A percentile compares a stretch with the other conserved stretches of the same genome.
Evolutionary conservation across 1,139 yeast species (phyloP).

Genomic region (Pichia sp.): DNA sequence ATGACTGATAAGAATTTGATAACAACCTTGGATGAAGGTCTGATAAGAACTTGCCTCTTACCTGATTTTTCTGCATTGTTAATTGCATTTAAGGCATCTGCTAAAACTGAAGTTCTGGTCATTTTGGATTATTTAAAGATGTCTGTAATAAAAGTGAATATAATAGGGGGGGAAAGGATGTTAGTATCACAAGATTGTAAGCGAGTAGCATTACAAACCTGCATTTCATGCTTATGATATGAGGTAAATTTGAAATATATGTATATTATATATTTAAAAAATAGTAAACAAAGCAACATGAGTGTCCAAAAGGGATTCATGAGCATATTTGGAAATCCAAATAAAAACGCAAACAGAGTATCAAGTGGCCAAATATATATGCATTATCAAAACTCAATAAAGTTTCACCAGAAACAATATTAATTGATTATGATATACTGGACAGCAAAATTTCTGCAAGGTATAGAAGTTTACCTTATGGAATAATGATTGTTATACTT

Average conservation of each 20-base stretch:
- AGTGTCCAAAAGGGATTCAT: constrained; percentile 40
- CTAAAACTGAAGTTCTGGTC: constrained; percentile 99
- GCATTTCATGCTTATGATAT: not conserved
- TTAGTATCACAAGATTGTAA: constrained; percentile 19
- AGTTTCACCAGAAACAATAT: constrained; percentile 10
- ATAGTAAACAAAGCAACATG: constrained; percentile 32
- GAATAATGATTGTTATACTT: too few species aligned
- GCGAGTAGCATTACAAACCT: not conserved
- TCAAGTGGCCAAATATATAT: constrained; percentile 23
- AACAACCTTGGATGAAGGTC: constrained; percentile 99
- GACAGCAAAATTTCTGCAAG: constrained; percentile 11
- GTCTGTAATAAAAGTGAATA: constrained; percentile 1
- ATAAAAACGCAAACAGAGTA: constrained; percentile 29
- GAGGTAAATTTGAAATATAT: too few species aligned
- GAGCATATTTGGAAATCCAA: constrained; percentile 27
- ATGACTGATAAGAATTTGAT: constrained; percentile 94
- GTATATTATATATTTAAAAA: too few species aligned
- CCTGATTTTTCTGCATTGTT: constrained; percentile 99
- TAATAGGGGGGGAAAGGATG: constrained; percentile 5
- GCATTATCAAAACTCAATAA: not conserved
- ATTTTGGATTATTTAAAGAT: constrained; percentile 38
- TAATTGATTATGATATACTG: constrained; percentile 6
- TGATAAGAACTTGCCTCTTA: constrained; percentile 96
- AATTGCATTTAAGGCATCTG: constrained; percentile 97
- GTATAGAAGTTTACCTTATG: not conserved